Evolutionary conservation across 495 filamentous ascomycete species (phyloP), one percentile per base, ranked within the genome.

Genomic region (Thozetella sp.): DNA sequence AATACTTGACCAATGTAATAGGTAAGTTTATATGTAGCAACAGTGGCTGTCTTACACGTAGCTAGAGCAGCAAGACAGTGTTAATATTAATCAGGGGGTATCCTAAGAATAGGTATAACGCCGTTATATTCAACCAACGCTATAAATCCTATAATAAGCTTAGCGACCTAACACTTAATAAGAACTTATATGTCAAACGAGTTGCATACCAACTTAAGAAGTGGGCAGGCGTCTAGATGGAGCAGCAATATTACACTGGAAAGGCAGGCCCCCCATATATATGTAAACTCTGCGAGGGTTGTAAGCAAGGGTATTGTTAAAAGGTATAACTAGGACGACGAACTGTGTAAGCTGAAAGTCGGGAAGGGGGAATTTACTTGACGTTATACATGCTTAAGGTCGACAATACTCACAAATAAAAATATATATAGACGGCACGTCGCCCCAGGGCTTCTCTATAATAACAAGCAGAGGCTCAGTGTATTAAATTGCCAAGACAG

Each of bases 41-140:
- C 62, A 13, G 2, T 3, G 25, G 11, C 22, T 72, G 69, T 30
- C 34, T 48, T 0, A 60, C 52, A 3, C 0, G 11, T 10, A 53
- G 73, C 68, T 65, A 72, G 72, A 51, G 67, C 48, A 72, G 69
- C 54, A 66, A 58, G 64, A 63, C 53, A 51, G 67, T 73, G 43
- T 27, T 34, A 3, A 71, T 71, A 12, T 1, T 50, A 40, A 73
- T 71, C 55, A 56, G 60, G 23, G 26, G 62, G 22, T 73, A 57
- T 37, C 12, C 37, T 15, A 40, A 25, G 10, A 67, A 67, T 25
- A 63, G 68, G 19, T 73, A 73, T 46, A 62, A 71, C 48, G 71
- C 68, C 3, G 25, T 57, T 24, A 63, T 73, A 17, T 73, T 63
- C 51, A 67, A 63, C 27, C 65, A 73, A 45, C 62, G 64, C 30